Evolutionary conservation across 2,329 filamentous ascomycete genomes (phyloP).

Genomic region (Pseudogymnoascus sp.): DNA sequence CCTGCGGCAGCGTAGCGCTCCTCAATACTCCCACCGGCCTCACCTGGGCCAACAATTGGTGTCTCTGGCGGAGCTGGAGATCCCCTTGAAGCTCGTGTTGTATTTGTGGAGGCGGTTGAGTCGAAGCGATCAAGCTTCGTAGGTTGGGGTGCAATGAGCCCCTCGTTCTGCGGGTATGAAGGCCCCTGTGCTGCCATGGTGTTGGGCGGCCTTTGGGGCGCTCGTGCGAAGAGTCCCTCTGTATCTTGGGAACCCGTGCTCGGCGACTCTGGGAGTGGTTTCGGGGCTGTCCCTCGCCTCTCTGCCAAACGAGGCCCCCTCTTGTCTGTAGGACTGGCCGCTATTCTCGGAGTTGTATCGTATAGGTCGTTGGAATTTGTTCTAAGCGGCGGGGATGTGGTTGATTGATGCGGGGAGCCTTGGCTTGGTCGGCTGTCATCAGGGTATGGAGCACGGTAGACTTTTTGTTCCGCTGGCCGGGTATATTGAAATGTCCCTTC

Average conservation of each 20-base stretch:
- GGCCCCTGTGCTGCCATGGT: constrained; percentile 19
- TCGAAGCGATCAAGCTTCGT: constrained; percentile 52
- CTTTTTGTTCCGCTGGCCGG: constrained; percentile 28
- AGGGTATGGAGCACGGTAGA: constrained; percentile 29
- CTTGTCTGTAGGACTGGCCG: constrained; percentile 40
- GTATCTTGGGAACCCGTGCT: constrained; percentile 68
- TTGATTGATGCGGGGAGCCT: constrained; percentile 11
- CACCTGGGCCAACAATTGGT: constrained; percentile 65
- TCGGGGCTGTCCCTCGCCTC: constrained; percentile 71
- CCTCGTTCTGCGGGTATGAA: constrained; percentile 42
- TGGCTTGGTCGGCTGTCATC: constrained; percentile 22
- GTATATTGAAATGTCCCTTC: constrained; percentile 39
- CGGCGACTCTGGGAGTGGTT: constrained; percentile 73
- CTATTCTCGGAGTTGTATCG: constrained; percentile 26
- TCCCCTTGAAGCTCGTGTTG: constrained; percentile 81
- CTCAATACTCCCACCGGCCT: constrained; percentile 73
- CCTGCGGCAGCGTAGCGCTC: constrained; percentile 85
- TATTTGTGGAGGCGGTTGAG: constrained; percentile 88
- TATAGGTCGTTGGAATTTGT: constrained; percentile 24
- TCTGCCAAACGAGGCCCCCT: constrained; percentile 65
- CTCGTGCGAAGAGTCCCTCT: constrained; percentile 69
- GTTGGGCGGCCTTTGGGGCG: constrained; percentile 34
- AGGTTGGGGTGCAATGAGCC: constrained; percentile 23
- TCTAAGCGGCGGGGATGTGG: constrained; percentile 6
- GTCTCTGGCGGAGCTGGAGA: constrained; percentile 95